Evolutionary conservation across 2,329 filamentous ascomycete species (phyloP).

Genomic region (Thelonectria discophora): DNA sequence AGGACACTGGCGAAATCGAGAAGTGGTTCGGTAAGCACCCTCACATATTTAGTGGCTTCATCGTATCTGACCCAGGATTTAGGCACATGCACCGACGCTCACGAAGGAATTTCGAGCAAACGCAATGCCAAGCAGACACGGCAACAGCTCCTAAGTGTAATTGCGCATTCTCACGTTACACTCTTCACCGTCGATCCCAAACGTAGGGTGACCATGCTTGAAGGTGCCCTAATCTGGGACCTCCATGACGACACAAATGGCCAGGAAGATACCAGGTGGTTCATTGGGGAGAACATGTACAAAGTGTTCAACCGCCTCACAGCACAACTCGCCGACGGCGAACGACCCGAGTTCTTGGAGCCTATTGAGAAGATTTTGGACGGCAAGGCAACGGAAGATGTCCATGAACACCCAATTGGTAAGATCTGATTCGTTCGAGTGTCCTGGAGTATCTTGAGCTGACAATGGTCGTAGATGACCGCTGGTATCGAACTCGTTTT

Average conservation of each 20-base stretch:
- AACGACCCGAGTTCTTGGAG: constrained; percentile 59
- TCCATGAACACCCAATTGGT: constrained; percentile 70
- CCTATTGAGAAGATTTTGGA: constrained; percentile 71
- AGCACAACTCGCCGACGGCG: constrained; percentile 52
- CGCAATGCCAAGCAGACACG: constrained; percentile 71
- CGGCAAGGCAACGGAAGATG: constrained; percentile 67
- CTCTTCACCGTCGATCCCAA: constrained; percentile 76
- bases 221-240: constrained; percentile 72
- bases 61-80: not conserved
- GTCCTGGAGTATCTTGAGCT: not conserved
- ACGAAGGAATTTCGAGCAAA: constrained; percentile 76
- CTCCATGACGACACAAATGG: constrained; percentile 45
- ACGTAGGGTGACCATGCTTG: constrained; percentile 71
- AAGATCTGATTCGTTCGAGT: constrained; percentile 32
- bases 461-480: constrained; percentile 54
- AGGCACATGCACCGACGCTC: constrained; percentile 79
- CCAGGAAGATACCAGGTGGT: constrained; percentile 55
- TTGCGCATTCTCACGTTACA: constrained; percentile 78
- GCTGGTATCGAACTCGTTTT: constrained; percentile 77
- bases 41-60: not conserved
- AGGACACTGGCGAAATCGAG: constrained; percentile 71
- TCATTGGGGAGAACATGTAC: constrained; percentile 70
- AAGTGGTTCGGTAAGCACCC: constrained; percentile 74
- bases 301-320: constrained; percentile 67
- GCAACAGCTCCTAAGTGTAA: constrained; percentile 77